These are phyloP conservation scores for Pholiota molesta DNA, from an alignment of 768 basidiomycete species.

Conservation along the genomic window DNA sequence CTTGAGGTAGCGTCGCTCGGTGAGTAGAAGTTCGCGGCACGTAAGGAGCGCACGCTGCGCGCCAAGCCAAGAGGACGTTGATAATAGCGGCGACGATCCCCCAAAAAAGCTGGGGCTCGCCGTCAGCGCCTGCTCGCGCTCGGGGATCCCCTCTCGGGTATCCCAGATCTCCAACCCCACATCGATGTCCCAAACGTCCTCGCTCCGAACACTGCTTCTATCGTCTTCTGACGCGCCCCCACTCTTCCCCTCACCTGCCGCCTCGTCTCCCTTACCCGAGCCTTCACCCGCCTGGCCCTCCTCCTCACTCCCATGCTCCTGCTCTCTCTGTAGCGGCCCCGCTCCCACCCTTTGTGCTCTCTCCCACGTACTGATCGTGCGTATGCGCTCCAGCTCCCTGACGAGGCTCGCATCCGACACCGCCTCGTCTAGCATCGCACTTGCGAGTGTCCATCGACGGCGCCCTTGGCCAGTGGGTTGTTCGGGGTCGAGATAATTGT, in stretches of 20 bases:
- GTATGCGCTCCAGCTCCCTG: slow-evolving; percentile 46
- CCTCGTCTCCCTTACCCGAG: neutral
- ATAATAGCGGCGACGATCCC: neutral
- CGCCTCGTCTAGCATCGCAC: slow-evolving; percentile 52
- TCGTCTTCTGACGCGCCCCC: slow-evolving; percentile 7
- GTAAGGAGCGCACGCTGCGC: slow-evolving; percentile 41
- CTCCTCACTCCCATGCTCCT: neutral
- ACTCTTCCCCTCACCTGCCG: slow-evolving; percentile 8
- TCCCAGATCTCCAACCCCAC: slow-evolving; percentile 18
- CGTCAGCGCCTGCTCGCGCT: neutral
- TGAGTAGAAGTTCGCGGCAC: slow-evolving; percentile 46
- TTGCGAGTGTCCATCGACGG: slow-evolving; percentile 42
- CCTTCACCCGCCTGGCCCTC: neutral
- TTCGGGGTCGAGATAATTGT: slow-evolving; percentile 10
- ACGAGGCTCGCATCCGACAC: slow-evolving; percentile 53
- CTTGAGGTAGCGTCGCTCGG: slow-evolving; percentile 44
- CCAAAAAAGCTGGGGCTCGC: neutral
- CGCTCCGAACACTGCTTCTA: slow-evolving; percentile 7
- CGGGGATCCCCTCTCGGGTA: slow-evolving; percentile 1
- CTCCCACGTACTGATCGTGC: slow-evolving; percentile 20
- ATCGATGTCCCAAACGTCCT: slow-evolving; percentile 2
- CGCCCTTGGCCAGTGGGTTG: slow-evolving; percentile 5
- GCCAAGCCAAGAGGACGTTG: slow-evolving; percentile 32
- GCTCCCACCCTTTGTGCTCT: neutral
- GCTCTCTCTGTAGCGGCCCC: neutral